Evolutionary conservation across 331 rosid genomes (phyloP).

Genomic region (Quercus lobata): DNA sequence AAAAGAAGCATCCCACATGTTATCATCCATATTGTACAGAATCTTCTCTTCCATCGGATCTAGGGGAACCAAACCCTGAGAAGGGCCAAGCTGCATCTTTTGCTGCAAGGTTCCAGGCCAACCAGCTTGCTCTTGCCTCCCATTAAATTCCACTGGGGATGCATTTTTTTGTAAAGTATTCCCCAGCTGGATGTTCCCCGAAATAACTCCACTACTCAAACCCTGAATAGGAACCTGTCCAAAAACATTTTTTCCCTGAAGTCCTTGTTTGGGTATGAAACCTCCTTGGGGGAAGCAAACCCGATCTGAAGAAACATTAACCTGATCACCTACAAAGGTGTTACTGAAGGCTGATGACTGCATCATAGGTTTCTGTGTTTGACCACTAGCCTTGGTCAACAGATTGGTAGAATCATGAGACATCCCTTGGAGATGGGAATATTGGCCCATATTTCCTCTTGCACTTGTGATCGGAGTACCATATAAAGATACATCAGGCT

Average conservation of each 20-base stretch:
- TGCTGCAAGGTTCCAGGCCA: conserved; percentile 41
- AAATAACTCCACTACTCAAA: conserved; percentile 22
- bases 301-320: conserved; percentile 35
- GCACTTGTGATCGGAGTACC: conserved; percentile 40
- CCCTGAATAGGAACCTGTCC: conserved; percentile 38
- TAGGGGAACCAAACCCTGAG: conserved; percentile 43
- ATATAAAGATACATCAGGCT: conserved; percentile 40
- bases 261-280: conserved; percentile 29
- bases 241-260: conserved; percentile 35
- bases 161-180: conserved; percentile 28
- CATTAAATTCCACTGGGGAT: conserved; percentile 23
- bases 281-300: conserved; percentile 25
- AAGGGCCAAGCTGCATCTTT: conserved; percentile 31
- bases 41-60: conserved; percentile 61
- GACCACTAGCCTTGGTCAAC: conserved; percentile 32
- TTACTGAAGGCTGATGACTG: conserved; percentile 33
- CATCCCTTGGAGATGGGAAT: conserved; percentile 33
- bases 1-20: conserved; percentile 38
- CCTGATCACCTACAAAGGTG: conserved; percentile 33
- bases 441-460: conserved; percentile 32
- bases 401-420: conserved; percentile 39
- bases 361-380: conserved; percentile 29
- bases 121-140: conserved; percentile 31
- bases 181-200: conserved; percentile 35
- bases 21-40: conserved; percentile 42